Evolutionary conservation across 352 stramenopile species (phyloP).

Genomic region (Phytophthora syringae): DNA sequence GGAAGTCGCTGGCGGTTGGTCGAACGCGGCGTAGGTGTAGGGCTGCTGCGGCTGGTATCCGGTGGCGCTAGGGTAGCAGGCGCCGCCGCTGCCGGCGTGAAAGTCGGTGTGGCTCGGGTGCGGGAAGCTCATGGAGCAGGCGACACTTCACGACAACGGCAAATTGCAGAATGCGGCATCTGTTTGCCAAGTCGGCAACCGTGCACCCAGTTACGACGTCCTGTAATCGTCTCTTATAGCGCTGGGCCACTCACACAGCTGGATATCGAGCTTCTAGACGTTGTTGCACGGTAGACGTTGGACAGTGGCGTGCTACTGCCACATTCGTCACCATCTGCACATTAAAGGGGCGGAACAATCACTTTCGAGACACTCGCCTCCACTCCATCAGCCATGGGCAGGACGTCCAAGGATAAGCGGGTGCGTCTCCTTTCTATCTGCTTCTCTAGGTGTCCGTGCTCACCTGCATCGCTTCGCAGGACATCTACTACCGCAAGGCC

Average conservation of each 20-base stretch:
- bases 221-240: conserved; percentile 5
- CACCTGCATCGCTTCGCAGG: conserved; percentile 38
- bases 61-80: conserved; percentile 27
- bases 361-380: conserved; percentile 5
- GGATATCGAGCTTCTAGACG: conserved; percentile 2
- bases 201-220: conserved; percentile 14
- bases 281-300: not conserved
- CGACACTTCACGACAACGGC: too few species aligned
- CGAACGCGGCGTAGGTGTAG: conserved; percentile 20
- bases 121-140: conserved; percentile 27
- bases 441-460: not conserved
- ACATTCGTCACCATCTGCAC: conserved; percentile 14
- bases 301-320: conserved; percentile 16
- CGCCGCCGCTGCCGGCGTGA: conserved; percentile 1
- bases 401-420: conserved; percentile 92
- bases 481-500: conserved; percentile 94
- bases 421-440: conserved; percentile 43
- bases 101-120: conserved; percentile 25
- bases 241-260: not conserved
- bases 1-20: conserved; percentile 14
- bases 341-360: conserved; percentile 22
- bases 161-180: conserved; percentile 25
- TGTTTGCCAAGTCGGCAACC: not conserved
- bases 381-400: conserved; percentile 67
- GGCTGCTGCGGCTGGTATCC: conserved; percentile 24